phyloP scores from a whole-genome alignment of 192 early-diverging fungal genomes.

The Phlyctochytrium arcticum region DNA sequence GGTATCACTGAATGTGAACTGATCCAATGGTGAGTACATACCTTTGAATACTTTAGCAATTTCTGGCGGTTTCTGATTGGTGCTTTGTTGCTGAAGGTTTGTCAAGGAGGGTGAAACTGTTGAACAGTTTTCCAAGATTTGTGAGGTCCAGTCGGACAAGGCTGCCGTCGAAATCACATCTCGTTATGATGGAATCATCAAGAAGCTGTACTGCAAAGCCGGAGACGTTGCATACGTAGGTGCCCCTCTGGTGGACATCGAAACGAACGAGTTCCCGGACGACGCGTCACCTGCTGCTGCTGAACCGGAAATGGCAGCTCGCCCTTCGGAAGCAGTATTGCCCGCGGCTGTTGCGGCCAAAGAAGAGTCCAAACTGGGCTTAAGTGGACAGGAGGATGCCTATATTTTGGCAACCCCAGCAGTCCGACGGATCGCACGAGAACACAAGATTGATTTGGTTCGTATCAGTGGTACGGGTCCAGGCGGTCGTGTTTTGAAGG shows the following conservation, averaged over 20 bases:
- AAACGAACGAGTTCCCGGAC: slow-evolving; percentile 39
- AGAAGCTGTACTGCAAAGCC: slow-evolving; percentile 72
- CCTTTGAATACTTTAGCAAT: no score
- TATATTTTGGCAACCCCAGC: slow-evolving; percentile 79
- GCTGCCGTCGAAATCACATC: slow-evolving; percentile 99
- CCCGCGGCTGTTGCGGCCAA: background rate
- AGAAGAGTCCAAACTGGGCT: background rate
- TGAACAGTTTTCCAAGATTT: slow-evolving; percentile 89
- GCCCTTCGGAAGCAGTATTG: slow-evolving; percentile 11
- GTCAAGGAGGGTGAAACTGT: slow-evolving; percentile 88
- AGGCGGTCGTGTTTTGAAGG: slow-evolving; percentile 83
- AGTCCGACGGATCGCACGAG: slow-evolving; percentile 79
- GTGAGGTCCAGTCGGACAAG: slow-evolving; percentile 98
- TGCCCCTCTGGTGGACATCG: slow-evolving; percentile 81
- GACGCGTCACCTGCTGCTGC: background rate
- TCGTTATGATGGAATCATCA: slow-evolving; percentile 82
- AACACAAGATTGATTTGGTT: slow-evolving; percentile 71
- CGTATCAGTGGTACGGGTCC: slow-evolving; percentile 77
- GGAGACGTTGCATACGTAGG: slow-evolving; percentile 94
- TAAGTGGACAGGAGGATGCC: background rate
- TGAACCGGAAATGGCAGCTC: background rate
- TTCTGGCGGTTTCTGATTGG: background rate
- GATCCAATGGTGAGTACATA: slow-evolving; percentile 79
- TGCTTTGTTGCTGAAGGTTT: slow-evolving; percentile 56
- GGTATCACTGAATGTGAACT: slow-evolving; percentile 97